phyloP scores from a whole-genome alignment of 768 basidiomycete species.

The Pulveroboletus frians region DNA sequence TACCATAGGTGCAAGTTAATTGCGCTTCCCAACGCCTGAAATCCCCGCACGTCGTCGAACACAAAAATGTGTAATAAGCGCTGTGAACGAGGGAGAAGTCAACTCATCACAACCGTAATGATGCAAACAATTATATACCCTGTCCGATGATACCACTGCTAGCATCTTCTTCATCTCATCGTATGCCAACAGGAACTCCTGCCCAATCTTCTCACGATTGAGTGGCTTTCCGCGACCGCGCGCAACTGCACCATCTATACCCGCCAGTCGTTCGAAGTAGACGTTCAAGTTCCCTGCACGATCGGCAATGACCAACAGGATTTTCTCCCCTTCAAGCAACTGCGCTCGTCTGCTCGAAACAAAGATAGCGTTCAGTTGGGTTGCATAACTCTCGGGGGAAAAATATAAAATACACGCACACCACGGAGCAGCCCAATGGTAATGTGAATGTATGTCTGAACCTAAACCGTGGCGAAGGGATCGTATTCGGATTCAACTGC shows the following conservation, averaged over 20 bases:
- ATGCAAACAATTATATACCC: constrained; percentile 27
- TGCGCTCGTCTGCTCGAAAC: constrained; percentile 33
- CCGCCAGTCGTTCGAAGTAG: constrained; percentile 33
- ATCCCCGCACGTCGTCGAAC: constrained; percentile 43
- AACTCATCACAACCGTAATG: neutral
- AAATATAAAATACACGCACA: constrained; percentile 4
- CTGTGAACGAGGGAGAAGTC: constrained; percentile 22
- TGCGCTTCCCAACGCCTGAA: constrained; percentile 39
- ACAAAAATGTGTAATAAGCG: constrained; percentile 38
- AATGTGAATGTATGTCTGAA: constrained; percentile 19
- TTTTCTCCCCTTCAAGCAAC: constrained; percentile 36
- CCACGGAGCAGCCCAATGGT: constrained; percentile 16
- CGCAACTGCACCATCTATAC: constrained; percentile 33
- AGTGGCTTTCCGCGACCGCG: constrained; percentile 32
- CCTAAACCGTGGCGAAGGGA: constrained; percentile 25
- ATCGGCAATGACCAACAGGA: constrained; percentile 38
- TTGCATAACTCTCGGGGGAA: neutral
- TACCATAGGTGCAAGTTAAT: constrained; percentile 47
- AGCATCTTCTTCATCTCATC: constrained; percentile 50
- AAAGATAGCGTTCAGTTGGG: neutral
- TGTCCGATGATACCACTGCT: constrained; percentile 38
- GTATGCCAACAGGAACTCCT: constrained; percentile 42
- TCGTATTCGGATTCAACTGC: constrained; percentile 18
- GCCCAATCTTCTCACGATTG: constrained; percentile 43
- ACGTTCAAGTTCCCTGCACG: constrained; percentile 29